Conservation (phyloP, 805 yeast genomes). For the Diddensiella santjacobensis region DNA sequence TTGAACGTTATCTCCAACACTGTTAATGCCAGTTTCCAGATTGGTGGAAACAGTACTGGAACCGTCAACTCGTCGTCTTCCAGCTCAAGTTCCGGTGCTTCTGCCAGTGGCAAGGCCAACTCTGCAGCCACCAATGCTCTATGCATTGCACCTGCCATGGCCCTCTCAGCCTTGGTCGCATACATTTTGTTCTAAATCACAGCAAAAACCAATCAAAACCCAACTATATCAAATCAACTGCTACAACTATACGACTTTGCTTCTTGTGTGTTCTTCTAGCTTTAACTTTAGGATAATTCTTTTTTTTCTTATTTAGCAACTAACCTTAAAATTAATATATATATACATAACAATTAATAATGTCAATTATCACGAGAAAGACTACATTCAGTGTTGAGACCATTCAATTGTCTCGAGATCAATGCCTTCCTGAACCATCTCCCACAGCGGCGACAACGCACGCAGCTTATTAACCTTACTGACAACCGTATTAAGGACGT, state of each 20-base stretch:
- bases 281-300: too few relatives aligned
- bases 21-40: slow-evolving; percentile 2
- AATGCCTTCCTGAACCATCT: slow-evolving; percentile 98
- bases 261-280: too few relatives aligned
- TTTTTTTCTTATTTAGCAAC: too few relatives aligned
- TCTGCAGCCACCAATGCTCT: background rate
- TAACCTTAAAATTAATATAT: too few relatives aligned
- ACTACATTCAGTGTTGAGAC: slow-evolving; percentile 75
- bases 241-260: too few relatives aligned
- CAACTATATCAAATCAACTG: too few relatives aligned
- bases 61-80: background rate
- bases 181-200: background rate
- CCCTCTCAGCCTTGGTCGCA: background rate
- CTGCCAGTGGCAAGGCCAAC: background rate
- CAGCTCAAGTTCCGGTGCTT: background rate
- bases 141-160: background rate
- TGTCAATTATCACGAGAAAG: background rate
- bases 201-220: too few relatives aligned
- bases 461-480: slow-evolving; percentile 89
- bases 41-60: background rate
- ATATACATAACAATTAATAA: too few relatives aligned
- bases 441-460: slow-evolving; percentile 95
- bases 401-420: slow-evolving; percentile 92
- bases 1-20: slow-evolving; percentile 4
- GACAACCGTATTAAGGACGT: slow-evolving; percentile 81